A percentile compares a stretch with the other conserved stretches of the same genome.
These are phyloP conservation scores for Monosporozyma aerobia DNA, from an alignment of 805 yeast species.

Conservation along the genomic window DNA sequence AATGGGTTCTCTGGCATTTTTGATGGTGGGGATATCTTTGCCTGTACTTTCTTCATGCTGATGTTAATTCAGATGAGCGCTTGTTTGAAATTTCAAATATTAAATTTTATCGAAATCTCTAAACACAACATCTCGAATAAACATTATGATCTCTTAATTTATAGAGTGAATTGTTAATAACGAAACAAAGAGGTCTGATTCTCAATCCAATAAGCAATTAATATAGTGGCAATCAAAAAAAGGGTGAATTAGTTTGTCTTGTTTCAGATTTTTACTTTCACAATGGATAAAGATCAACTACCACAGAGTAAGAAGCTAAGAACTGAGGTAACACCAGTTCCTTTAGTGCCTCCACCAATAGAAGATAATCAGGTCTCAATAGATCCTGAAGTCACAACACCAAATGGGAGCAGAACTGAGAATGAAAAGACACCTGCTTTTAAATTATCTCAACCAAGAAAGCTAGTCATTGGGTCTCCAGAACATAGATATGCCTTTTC, in stretches of 20 bases:
- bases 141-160: background rate
- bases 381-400: background rate
- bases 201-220: background rate
- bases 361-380: background rate
- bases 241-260: too few relatives aligned
- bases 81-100: background rate
- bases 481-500: conserved; percentile 17
- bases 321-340: background rate
- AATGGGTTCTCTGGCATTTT: conserved; percentile 23
- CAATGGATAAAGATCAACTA: background rate
- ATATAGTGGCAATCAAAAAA: too few relatives aligned
- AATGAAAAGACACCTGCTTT: background rate
- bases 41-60: background rate
- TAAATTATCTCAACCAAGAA: conserved; percentile 19
- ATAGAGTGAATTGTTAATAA: background rate
- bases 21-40: background rate
- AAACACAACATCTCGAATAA: background rate
- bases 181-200: background rate
- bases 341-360: background rate
- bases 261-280: background rate
- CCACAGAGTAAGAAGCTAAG: background rate
- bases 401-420: background rate
- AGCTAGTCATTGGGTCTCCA: conserved; percentile 17
- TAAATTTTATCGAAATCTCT: background rate
- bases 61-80: background rate